Conservation (phyloP, 1,284 basidiomycete genomes). For the Veloporphyrellus conicus region DNA sequence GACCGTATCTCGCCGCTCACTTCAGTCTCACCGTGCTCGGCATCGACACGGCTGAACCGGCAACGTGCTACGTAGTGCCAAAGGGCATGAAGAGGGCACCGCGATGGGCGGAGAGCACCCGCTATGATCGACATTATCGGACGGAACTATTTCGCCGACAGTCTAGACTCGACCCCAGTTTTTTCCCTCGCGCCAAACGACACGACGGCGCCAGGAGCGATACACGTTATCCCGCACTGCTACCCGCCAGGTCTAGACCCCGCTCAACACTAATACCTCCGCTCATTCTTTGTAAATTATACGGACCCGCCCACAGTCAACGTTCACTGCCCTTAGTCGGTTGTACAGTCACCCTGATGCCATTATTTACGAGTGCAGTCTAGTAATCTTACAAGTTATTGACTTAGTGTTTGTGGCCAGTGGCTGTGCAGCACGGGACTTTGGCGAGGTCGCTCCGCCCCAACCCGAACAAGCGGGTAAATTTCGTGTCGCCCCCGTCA, state of each 20-base stretch:
- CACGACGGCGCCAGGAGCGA: slow-evolving; percentile 21
- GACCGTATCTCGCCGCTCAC: slow-evolving; percentile 1
- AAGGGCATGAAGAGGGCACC: background rate
- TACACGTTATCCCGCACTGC: slow-evolving; percentile 18
- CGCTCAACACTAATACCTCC: background rate
- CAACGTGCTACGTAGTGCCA: background rate
- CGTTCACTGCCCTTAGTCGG: too few relatives aligned
- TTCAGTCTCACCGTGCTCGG: slow-evolving; percentile 1
- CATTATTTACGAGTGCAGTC: too few relatives aligned
- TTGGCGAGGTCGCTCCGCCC: slow-evolving; percentile 19
- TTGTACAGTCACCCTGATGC: too few relatives aligned
- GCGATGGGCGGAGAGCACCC: slow-evolving; percentile 10
- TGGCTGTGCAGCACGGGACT: slow-evolving; percentile 25
- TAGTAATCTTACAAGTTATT: background rate
- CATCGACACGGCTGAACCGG: slow-evolving; percentile 6
- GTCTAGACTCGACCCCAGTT: slow-evolving; percentile 23
- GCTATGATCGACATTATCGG: slow-evolving; percentile 26
- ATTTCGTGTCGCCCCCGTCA: slow-evolving; percentile 16
- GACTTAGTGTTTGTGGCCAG: background rate
- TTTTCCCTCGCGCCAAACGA: slow-evolving; percentile 19
- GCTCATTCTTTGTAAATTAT: background rate
- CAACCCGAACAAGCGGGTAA: slow-evolving; percentile 26
- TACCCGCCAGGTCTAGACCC: slow-evolving; percentile 18
- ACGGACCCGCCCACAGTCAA: background rate
- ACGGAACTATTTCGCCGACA: slow-evolving; percentile 21